phyloP scores from a whole-genome alignment of 257 asterid species.

The Nicotiana noctiflora region DNA sequence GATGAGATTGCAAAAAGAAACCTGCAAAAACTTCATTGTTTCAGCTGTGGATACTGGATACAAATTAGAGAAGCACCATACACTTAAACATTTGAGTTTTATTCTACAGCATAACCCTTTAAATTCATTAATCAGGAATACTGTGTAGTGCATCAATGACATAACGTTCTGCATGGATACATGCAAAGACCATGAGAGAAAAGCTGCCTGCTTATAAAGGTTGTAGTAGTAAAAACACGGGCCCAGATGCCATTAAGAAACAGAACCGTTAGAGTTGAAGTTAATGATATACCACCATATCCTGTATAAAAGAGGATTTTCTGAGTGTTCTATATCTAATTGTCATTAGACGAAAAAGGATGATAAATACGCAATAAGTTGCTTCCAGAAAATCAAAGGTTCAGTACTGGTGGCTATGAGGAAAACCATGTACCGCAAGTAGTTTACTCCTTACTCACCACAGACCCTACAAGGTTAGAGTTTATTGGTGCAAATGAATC shows the following conservation, averaged over 20 bases:
- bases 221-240: background rate
- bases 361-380: background rate
- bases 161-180: background rate
- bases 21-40: constrained; percentile 37
- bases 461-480: constrained; percentile 58
- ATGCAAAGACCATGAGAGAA: background rate
- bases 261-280: background rate
- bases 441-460: constrained; percentile 35
- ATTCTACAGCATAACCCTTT: background rate
- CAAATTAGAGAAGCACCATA: constrained; percentile 1
- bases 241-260: background rate
- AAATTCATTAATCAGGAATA: background rate
- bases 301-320: background rate
- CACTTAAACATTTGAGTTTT: constrained; percentile 1
- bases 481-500: constrained; percentile 52
- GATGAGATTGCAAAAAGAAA: constrained; percentile 75
- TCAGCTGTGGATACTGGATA: background rate
- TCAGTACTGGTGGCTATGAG: background rate
- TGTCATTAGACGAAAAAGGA: background rate
- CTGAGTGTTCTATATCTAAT: background rate
- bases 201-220: background rate
- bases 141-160: background rate
- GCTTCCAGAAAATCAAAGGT: constrained; percentile 2
- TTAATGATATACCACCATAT: background rate
- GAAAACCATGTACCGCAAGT: background rate